Base-by-base conservation (phyloP, 164 flowering plant genomes). In the Magnolia sinica region DNA sequence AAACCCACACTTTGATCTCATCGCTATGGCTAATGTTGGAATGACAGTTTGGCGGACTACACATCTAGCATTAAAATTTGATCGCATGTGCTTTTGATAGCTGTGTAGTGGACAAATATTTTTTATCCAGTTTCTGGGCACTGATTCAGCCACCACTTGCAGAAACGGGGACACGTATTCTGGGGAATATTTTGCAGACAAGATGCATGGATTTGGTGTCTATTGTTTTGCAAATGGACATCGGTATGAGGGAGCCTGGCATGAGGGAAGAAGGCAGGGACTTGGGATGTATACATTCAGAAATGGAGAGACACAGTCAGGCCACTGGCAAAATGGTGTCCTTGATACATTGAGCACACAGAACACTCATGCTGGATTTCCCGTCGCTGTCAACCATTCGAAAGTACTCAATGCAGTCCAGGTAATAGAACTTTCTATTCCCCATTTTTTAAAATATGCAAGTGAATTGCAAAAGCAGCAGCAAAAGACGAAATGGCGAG, bases 141-240 rank as follows among this genome's bases (percentile, higher is more conserved):
- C 50, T 68, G 71, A 18, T 68, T 68, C 51, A 24, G n/a, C 7
- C 29, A 18, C 50, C 50, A 22, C 29, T 37, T 83, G 76, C 84
- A 94, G 99, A 86, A 96, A 96, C 70, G 98, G 97, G 31, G 99
- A 96, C 80, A 87, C 83, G 29, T 96, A 91, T 82, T 87, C 97
- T 75, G 99, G 99, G 51, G 97, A 96, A 80, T 96, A 96, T 82
- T 96, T 96, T 86, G 96, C 94, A 2, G 98, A 94, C 81, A 96
- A 92, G 84, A 91, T 94, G 97, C 99, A 96, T 78, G 99, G 99
- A 2, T 96, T 92, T 82, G 99, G 99, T 37, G 89, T 92, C 1
- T 95, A 95, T 81, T 85, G 79, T 3, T 95, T 93, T 85, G 95
- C 86, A 18, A 94, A 94, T 83, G 97, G 96, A 27, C 99, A 93